Conservation (phyloP, 2,329 filamentous ascomycete species). For the Penicillium crustosum region DNA sequence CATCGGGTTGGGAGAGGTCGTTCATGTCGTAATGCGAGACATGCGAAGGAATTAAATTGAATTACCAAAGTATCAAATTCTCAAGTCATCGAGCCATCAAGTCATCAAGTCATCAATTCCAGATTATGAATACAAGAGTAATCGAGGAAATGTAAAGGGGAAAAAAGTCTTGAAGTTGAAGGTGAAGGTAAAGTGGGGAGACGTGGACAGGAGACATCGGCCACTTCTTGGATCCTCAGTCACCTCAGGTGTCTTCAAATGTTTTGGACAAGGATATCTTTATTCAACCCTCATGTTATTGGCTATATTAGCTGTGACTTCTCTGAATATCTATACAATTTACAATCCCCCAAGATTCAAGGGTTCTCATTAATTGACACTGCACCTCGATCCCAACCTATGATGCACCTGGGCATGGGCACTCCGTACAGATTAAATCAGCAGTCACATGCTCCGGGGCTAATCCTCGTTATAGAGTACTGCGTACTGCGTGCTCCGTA, state of each 20-base stretch:
- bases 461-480: background rate
- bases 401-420: background rate
- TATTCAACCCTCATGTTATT: background rate
- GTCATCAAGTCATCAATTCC: too few species aligned
- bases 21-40: slow-evolving; percentile 9
- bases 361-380: background rate
- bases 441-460: background rate
- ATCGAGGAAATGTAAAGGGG: background rate
- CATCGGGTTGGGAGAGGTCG: slow-evolving; percentile 13
- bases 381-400: background rate
- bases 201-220: background rate
- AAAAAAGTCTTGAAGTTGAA: background rate
- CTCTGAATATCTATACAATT: background rate
- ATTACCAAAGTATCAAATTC: background rate
- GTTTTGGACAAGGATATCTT: background rate
- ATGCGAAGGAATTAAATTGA: background rate
- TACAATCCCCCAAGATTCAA: background rate
- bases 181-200: background rate
- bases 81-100: too few species aligned
- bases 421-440: background rate
- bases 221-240: background rate
- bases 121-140: background rate
- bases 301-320: too few species aligned
- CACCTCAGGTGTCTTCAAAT: background rate
- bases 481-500: background rate